A percentile compares a stretch with the other conserved stretches of the same genome.
phyloP scores from a whole-genome alignment of 768 basidiomycete genomes.

The Pholiota molesta region DNA sequence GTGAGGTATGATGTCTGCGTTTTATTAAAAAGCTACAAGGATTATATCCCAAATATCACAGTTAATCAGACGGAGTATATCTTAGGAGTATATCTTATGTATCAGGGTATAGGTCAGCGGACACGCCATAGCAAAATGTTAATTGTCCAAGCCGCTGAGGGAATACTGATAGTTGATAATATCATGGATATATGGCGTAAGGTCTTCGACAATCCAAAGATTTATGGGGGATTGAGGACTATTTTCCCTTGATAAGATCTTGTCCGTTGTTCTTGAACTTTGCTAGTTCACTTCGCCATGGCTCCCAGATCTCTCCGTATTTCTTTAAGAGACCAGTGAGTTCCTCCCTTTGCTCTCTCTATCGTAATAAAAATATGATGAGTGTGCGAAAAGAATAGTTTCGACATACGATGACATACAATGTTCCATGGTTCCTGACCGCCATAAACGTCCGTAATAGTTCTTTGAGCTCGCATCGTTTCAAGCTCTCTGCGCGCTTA shows the following conservation, averaged over 20 bases:
- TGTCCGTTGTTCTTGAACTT: constrained; percentile 77
- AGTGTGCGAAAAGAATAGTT: not conserved
- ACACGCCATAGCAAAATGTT: too few relatives aligned
- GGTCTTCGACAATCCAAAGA: not conserved
- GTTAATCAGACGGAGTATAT: not conserved
- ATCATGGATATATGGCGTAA: not conserved
- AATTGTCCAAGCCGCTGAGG: too few relatives aligned
- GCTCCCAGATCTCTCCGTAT: constrained; percentile 86
- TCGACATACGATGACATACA: constrained; percentile 46
- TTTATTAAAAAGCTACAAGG: not conserved
- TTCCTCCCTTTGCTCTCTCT: constrained; percentile 88
- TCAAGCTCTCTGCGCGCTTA: constrained; percentile 71
- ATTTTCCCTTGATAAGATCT: constrained; percentile 43
- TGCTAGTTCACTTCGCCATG: constrained; percentile 79
- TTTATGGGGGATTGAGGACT: not conserved
- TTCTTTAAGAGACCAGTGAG: constrained; percentile 74
- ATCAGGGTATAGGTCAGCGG: too few relatives aligned
- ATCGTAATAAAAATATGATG: constrained; percentile 9
- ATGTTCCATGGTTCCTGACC: constrained; percentile 85
- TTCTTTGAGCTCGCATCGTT: constrained; percentile 71
- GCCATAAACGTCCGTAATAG: constrained; percentile 85
- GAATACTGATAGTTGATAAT: too few relatives aligned
- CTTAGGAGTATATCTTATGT: not conserved
- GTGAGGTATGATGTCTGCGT: too few relatives aligned
- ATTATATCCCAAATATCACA: not conserved